Conservation (phyloP, 129 eudicot genomes). For the Centrapalus pauciflorus region DNA sequence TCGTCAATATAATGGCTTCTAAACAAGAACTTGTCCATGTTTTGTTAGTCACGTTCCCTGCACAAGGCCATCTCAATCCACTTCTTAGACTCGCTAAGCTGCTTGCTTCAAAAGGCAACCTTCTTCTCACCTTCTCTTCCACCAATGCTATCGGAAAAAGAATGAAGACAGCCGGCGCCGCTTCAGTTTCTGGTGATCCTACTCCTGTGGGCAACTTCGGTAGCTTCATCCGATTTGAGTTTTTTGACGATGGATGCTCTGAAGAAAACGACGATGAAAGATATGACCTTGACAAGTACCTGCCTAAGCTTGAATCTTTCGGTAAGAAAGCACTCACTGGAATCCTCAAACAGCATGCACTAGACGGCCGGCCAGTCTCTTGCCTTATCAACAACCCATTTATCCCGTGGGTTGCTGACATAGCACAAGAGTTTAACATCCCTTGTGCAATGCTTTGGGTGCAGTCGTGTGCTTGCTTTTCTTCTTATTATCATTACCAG, state of each 20-base stretch:
- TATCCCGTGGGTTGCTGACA: slow-evolving; percentile 69
- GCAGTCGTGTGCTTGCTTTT: slow-evolving; percentile 68
- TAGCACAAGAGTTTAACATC: slow-evolving; percentile 45
- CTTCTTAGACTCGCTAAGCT: slow-evolving; percentile 31
- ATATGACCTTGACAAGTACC: slow-evolving; percentile 24
- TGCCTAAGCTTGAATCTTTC: slow-evolving; percentile 38
- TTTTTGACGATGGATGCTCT: slow-evolving; percentile 54
- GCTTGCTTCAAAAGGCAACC: slow-evolving; percentile 28
- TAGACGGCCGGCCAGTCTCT: slow-evolving; percentile 46
- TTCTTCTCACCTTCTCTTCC: slow-evolving; percentile 33
- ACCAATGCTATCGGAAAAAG: slow-evolving; percentile 20
- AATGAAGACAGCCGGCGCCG: slow-evolving; percentile 24
- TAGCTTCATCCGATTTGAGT: slow-evolving; percentile 66
- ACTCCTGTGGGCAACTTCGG: slow-evolving; percentile 40
- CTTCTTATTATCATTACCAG: slow-evolving; percentile 53
- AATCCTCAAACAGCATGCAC: slow-evolving; percentile 29
- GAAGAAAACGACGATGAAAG: slow-evolving; percentile 22
- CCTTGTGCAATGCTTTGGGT: slow-evolving; percentile 79
- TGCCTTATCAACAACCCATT: slow-evolving; percentile 67
- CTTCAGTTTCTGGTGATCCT: slow-evolving; percentile 28
- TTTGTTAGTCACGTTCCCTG: slow-evolving; percentile 22
- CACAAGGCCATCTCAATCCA: slow-evolving; percentile 38
- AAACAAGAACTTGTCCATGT: slow-evolving; percentile 14
- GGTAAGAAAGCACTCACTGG: slow-evolving; percentile 35
- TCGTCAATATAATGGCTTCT: background rate